Percentiles rank a stretch among this genome's conserved stretches.
These are phyloP conservation scores for Nakaseomyces sp. DNA, from an alignment of 1,139 yeast species.

Conservation along the genomic window DNA sequence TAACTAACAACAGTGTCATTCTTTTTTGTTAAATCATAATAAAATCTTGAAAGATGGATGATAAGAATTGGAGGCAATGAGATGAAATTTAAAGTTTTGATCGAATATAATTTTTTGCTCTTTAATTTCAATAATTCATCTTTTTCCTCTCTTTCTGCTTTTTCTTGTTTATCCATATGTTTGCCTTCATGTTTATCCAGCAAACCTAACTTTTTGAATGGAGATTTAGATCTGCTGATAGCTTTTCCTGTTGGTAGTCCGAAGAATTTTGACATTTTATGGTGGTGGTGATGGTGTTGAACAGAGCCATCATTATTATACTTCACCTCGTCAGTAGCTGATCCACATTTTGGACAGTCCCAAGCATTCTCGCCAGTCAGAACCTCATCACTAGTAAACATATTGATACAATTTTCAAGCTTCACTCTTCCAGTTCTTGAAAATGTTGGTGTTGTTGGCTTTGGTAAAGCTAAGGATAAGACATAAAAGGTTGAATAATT, in stretches of 20 bases:
- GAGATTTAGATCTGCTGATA: conserved; percentile 18
- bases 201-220: conserved; percentile 17
- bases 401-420: conserved; percentile 53
- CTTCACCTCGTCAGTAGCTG: conserved; percentile 15
- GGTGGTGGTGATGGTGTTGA: conserved; percentile 7
- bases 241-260: conserved; percentile 12
- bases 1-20: conserved; percentile 46
- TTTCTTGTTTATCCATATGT: conserved; percentile 3
- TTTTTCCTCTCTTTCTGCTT: conserved; percentile 7
- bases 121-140: conserved; percentile 18
- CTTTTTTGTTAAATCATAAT: conserved; percentile 48
- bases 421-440: conserved; percentile 34
- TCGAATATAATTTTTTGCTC: conserved; percentile 33
- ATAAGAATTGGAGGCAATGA: conserved; percentile 56
- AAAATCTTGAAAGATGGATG: conserved; percentile 56
- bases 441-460: conserved; percentile 23
- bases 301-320: background rate
- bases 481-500: conserved; percentile 55
- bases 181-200: conserved; percentile 5
- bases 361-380: conserved; percentile 68
- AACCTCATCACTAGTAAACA: conserved; percentile 60
- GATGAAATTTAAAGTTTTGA: conserved; percentile 52
- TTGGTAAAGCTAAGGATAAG: conserved; percentile 60
- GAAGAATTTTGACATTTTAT: conserved; percentile 18
- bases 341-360: conserved; percentile 65